A percentile compares a stretch with the other conserved stretches of the same genome.
phyloP scores from a whole-genome alignment of 2,329 filamentous ascomycete species.

The Fusarium goolgardi region DNA sequence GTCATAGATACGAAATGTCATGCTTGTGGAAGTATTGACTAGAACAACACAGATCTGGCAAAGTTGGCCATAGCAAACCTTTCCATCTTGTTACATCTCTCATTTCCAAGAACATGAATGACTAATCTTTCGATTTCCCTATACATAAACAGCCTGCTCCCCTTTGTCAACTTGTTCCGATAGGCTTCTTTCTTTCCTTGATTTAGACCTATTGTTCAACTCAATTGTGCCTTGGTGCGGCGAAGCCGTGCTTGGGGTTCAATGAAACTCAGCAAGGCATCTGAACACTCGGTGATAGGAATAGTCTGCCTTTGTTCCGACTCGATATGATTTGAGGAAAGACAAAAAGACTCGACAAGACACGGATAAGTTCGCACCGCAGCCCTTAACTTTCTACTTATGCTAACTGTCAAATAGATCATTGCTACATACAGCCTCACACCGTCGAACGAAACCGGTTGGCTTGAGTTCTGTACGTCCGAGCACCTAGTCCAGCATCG shows the following conservation, averaged over 20 bases:
- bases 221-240: not conserved
- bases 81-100: not conserved
- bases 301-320: not conserved
- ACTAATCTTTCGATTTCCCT: too few relatives aligned
- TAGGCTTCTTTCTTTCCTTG: not conserved
- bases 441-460: too few relatives aligned
- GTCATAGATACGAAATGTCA: not conserved
- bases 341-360: not conserved
- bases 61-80: not conserved
- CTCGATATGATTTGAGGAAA: not conserved
- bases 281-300: not conserved
- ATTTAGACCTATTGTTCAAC: too few relatives aligned
- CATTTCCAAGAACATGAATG: not conserved
- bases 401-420: not conserved
- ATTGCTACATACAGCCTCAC: not conserved
- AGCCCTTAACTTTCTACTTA: not conserved
- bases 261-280: not conserved
- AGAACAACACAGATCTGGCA: not conserved
- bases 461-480: too few relatives aligned
- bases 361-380: accelerated
- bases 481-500: too few relatives aligned
- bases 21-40: not conserved
- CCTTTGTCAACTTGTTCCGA: too few relatives aligned
- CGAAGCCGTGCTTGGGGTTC: not conserved
- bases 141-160: not conserved